Evolutionary conservation across 148 eudicot genomes (phyloP).

Genomic region (Camellia lanceoleosa): DNA sequence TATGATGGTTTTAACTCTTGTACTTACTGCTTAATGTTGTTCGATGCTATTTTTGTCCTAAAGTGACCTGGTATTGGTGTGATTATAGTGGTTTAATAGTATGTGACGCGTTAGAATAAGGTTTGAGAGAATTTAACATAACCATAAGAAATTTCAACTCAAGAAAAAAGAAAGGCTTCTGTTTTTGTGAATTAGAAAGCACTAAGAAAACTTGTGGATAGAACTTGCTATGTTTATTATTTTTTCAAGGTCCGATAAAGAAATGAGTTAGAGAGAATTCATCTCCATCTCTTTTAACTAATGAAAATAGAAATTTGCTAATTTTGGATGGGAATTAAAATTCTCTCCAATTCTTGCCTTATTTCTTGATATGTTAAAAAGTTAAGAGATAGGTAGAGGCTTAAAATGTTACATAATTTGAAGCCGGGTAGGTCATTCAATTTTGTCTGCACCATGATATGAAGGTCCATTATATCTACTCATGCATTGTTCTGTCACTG

Average conservation of each 20-base stretch:
- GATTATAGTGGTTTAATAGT: not conserved
- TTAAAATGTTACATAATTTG: not conserved
- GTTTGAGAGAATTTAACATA: not conserved
- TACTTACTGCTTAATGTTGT: not conserved
- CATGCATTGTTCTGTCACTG: not conserved
- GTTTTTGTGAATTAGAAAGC: no score
- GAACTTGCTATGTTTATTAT: no score
- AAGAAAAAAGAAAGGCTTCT: no score
- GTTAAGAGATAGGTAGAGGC: not conserved
- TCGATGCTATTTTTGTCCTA: not conserved
- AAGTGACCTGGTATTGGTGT: not conserved
- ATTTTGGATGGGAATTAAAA: no score
- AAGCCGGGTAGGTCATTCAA: not conserved
- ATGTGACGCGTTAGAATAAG: not conserved
- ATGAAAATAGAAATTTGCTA: no score
- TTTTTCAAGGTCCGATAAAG: no score
- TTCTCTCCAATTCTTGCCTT: no score
- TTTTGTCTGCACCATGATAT: not conserved
- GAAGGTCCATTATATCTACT: not conserved
- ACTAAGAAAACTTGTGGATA: no score
- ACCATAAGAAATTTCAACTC: not conserved
- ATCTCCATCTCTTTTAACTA: no score
- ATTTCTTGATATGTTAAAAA: not conserved
- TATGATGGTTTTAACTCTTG: not conserved
- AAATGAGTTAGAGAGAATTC: no score